Evolutionary conservation across 176 grass and related monocot species (phyloP).

Genomic region (Lolium multiflorum): DNA sequence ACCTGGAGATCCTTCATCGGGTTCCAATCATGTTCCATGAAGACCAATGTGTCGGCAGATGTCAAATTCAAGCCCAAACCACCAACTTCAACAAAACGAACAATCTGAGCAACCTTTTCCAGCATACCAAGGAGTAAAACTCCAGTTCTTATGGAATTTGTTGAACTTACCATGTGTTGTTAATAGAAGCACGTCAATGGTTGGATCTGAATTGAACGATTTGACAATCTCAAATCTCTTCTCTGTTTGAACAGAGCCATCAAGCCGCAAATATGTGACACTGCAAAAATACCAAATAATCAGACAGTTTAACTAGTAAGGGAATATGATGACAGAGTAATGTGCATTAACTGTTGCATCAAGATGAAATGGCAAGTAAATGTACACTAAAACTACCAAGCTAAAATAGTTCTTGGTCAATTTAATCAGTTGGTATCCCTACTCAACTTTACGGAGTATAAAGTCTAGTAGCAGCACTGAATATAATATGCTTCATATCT

Average conservation of each 20-base stretch:
- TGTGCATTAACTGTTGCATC: background rate
- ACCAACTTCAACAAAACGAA: constrained; percentile 67
- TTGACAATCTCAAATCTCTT: constrained; percentile 99
- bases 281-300: constrained; percentile 51
- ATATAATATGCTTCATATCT: background rate
- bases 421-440: background rate
- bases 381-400: background rate
- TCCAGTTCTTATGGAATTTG: constrained; percentile 4
- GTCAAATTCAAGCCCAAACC: constrained; percentile 98
- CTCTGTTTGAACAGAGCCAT: constrained; percentile 89
- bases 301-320: constrained; percentile 7
- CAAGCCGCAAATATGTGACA: constrained; percentile 86
- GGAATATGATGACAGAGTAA: background rate
- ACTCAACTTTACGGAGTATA: constrained; percentile 24
- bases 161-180: constrained; percentile 85
- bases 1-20: constrained; percentile 99
- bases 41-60: constrained; percentile 96
- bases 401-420: background rate
- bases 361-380: constrained; percentile 4
- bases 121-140: constrained; percentile 42
- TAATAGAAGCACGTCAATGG: constrained; percentile 90
- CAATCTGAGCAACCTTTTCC: constrained; percentile 37
- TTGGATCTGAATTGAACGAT: constrained; percentile 98
- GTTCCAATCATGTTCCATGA: constrained; percentile 99
- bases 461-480: background rate